phyloP scores from a whole-genome alignment of 768 basidiomycete species.

The Macrolepiota albuminosa region DNA sequence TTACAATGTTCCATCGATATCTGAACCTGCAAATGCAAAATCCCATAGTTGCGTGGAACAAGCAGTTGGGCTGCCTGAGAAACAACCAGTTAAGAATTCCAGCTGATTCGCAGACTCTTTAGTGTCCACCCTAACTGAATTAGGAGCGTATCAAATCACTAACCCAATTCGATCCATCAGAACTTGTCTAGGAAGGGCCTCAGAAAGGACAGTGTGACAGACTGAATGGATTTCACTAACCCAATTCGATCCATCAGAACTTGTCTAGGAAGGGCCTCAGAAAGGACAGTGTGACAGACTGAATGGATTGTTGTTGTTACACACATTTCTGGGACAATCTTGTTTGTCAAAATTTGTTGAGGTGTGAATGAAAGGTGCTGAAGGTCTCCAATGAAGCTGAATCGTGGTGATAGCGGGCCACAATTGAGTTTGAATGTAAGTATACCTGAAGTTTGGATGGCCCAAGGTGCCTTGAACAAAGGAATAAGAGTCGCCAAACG shows the following conservation, averaged over 20 bases:
- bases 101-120: constrained; percentile 25
- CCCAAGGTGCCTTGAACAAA: constrained; percentile 48
- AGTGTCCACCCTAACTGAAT: background rate
- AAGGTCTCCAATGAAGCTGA: constrained; percentile 47
- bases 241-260: constrained; percentile 4
- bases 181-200: background rate
- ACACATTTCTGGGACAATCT: constrained; percentile 26
- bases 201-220: background rate
- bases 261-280: background rate
- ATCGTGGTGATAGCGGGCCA: background rate
- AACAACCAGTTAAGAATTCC: constrained; percentile 50
- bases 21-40: constrained; percentile 51
- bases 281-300: background rate
- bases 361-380: constrained; percentile 37
- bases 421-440: background rate
- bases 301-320: background rate
- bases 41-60: constrained; percentile 49
- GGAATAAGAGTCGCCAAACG: constrained; percentile 54
- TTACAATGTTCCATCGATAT: constrained; percentile 37
- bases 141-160: background rate
- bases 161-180: constrained; percentile 4
- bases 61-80: constrained; percentile 34
- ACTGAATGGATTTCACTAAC: too few species aligned
- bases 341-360: constrained; percentile 32
- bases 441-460: constrained; percentile 45